These are phyloP conservation scores for Coemansia sp. DNA, from an alignment of 192 early-diverging fungal genomes.

Conservation along the genomic window DNA sequence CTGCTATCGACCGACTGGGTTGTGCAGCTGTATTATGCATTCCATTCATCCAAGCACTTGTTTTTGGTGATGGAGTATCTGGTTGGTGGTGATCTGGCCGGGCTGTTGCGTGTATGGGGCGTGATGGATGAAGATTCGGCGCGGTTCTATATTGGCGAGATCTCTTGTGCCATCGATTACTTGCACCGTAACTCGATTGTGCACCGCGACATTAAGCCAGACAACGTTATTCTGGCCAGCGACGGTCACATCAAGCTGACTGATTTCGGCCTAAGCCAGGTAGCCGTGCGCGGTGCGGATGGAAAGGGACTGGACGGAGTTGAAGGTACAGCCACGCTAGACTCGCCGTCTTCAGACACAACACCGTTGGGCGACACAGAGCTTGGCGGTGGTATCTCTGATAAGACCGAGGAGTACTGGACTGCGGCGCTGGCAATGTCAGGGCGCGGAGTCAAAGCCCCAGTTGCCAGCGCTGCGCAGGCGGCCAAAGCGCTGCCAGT, in stretches of 20 bases:
- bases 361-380: slow-evolving; percentile 25
- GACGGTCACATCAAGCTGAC: slow-evolving; percentile 92
- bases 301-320: slow-evolving; percentile 31
- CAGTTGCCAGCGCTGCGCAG: slow-evolving; percentile 11
- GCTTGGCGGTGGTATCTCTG: slow-evolving; percentile 16
- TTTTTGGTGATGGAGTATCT: slow-evolving; percentile 92
- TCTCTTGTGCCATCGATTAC: slow-evolving; percentile 86
- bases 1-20: slow-evolving; percentile 81
- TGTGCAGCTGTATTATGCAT: slow-evolving; percentile 91
- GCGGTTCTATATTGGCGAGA: slow-evolving; percentile 88
- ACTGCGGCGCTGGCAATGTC: slow-evolving; percentile 20
- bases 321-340: slow-evolving; percentile 11
- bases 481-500: slow-evolving; percentile 39
- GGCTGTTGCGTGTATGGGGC: slow-evolving; percentile 70
- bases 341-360: slow-evolving; percentile 24
- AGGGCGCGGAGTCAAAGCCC: slow-evolving; percentile 20
- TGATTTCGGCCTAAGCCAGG: slow-evolving; percentile 92
- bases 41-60: slow-evolving; percentile 83
- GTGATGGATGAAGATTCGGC: slow-evolving; percentile 79
- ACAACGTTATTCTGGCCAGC: slow-evolving; percentile 82
- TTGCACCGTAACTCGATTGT: slow-evolving; percentile 87
- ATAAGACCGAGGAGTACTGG: slow-evolving; percentile 47
- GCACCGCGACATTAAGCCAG: slow-evolving; percentile 80
- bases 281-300: slow-evolving; percentile 56
- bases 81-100: slow-evolving; percentile 83